Base-by-base conservation (phyloP, 2,329 filamentous ascomycete genomes). In the Zasmidium citrigriseum region DNA sequence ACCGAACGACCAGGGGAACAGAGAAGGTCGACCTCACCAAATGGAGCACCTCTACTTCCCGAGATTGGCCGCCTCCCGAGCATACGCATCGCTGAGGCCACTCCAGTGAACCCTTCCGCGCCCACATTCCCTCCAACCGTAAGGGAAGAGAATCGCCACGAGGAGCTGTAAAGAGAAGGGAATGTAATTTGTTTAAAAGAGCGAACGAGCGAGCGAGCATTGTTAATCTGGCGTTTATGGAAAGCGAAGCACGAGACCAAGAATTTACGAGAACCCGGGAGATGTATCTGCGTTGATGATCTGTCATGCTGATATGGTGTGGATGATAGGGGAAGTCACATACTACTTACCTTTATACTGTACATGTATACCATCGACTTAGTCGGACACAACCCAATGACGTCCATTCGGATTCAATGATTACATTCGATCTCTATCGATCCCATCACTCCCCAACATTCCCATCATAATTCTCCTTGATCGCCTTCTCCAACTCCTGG, bases 81-180 rank as follows among this genome's bases (percentile, higher is more conserved):
- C 50, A 79, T 80, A 52, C 73, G 75, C 11, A 73, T 80, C 24
- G 77, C 75, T 1, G 70, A 75, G 10, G 76, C 68, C 1, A 70
- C 72, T 12, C 70, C 72, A 2, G 63, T 70, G 21, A 68, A 71
- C 24, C 60, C 65, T 12, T 48, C 58, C 51, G 34, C 48, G 46
- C 55, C 60, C 5, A 54, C 27, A 18, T 53, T 61, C 29, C 55
- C 60, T 22, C 58, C 57, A 27, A 59, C 55, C 2, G 45, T 61
- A 14, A 34, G 53, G 48, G 63, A 60, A 23, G 50, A 57, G n/a
- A 20, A n/a, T 52, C 50, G 20, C 25, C 29, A n/a, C 4, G 34
- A 41, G 16, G 34, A n/a, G 34, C 14, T 41, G 34, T 16, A 41
- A 7, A n/a, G 18, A n/a, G 14, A 16, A 41, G 5, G 16, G 34